Conservation (phyloP, 2,329 filamentous ascomycete genomes). For the Fusarium pilosicola region DNA sequence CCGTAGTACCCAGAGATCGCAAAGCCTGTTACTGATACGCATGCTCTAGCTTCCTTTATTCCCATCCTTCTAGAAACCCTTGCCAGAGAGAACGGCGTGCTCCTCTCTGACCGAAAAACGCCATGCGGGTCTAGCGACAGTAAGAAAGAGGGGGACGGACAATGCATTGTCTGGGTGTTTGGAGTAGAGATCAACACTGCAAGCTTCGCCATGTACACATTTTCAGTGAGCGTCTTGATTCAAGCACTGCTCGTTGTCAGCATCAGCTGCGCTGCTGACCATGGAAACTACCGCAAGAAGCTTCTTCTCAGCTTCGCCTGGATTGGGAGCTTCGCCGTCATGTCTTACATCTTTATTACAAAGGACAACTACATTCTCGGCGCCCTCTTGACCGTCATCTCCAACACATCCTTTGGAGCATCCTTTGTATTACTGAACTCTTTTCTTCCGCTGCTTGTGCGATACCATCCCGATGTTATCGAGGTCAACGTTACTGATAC, state of each 20-base stretch:
- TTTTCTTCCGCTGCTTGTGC: conserved; percentile 89
- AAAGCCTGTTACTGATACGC: conserved; percentile 3
- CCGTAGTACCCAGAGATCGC: neutral
- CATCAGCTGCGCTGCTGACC: conserved; percentile 95
- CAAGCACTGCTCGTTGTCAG: conserved; percentile 93
- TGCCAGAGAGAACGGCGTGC: conserved; percentile 89
- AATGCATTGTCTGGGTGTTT: conserved; percentile 85
- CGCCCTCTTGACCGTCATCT: conserved; percentile 84
- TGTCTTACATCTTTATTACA: conserved; percentile 85
- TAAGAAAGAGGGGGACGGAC: conserved; percentile 63
- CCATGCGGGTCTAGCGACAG: conserved; percentile 76
- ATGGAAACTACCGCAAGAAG: conserved; percentile 90
- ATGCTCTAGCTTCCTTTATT: conserved; percentile 81
- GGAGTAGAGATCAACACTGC: conserved; percentile 93
- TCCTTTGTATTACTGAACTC: conserved; percentile 97
- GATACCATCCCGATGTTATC: conserved; percentile 74
- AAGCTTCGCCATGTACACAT: conserved; percentile 98
- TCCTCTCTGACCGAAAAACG: conserved; percentile 78
- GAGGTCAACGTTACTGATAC: conserved; percentile 43
- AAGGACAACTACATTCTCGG: conserved; percentile 82
- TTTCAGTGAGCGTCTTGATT: conserved; percentile 88
- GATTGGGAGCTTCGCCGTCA: conserved; percentile 82
- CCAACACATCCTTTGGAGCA: conserved; percentile 93
- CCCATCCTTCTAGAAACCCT: conserved; percentile 95
- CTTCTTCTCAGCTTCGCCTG: conserved; percentile 88